Percentiles rank a stretch among this genome's conserved stretches.
Evolutionary conservation across 108 stramenopile genomes (phyloP).

Genomic region (Chaetoceros muelleri): DNA sequence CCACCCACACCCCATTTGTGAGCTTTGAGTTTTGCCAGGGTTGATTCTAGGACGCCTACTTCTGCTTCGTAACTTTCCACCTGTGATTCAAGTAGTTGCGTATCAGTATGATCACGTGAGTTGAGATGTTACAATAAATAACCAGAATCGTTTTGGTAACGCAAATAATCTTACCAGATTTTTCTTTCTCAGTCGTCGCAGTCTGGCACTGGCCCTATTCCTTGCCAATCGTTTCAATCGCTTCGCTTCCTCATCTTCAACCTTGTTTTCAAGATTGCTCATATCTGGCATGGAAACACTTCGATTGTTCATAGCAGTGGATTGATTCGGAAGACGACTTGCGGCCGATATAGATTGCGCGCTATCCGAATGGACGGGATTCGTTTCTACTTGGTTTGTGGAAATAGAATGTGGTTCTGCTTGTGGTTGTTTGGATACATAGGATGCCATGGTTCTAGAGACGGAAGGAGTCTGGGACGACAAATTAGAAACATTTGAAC

Average conservation of each 20-base stretch:
- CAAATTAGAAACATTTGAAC: too few species aligned
- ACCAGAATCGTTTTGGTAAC: not conserved
- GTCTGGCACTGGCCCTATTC: conserved; percentile 70
- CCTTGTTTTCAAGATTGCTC: conserved; percentile 42
- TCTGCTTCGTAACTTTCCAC: conserved; percentile 85
- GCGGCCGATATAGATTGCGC: conserved; percentile 15
- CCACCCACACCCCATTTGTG: conserved; percentile 52
- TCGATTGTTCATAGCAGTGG: not conserved
- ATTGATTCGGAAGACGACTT: not conserved
- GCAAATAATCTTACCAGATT: conserved; percentile 48
- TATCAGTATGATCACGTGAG: not conserved
- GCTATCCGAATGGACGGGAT: not conserved
- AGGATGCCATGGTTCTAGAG: conserved; percentile 2
- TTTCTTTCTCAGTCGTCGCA: conserved; percentile 76
- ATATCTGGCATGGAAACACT: conserved; percentile 68
- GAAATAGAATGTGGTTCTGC: conserved; percentile 6
- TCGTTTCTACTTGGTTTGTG: not conserved
- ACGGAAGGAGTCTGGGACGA: not conserved
- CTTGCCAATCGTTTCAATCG: conserved; percentile 74
- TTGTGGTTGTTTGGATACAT: not conserved
- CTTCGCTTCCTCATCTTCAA: conserved; percentile 76
- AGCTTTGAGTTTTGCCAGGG: conserved; percentile 51
- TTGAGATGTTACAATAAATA: not conserved
- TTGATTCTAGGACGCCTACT: conserved; percentile 74
- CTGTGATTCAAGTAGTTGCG: conserved; percentile 12